A percentile compares a stretch with the other conserved stretches of the same genome.
phyloP scores from a whole-genome alignment of 768 basidiomycete genomes.

The Tricholoma bakamatsutake region DNA sequence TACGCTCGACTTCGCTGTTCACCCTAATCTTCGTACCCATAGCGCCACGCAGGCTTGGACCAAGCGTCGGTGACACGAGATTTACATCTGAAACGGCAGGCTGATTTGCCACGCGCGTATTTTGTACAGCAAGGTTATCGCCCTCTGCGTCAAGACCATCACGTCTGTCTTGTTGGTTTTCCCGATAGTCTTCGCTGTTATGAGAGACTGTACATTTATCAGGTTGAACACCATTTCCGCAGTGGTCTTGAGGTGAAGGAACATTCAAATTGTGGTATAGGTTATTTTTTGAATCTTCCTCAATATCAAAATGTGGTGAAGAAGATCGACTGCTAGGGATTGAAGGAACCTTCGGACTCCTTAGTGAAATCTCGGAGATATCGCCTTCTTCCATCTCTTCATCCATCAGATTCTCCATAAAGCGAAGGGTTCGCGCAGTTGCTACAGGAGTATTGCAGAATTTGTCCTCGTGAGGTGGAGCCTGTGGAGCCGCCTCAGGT shows the following conservation, averaged over 20 bases:
- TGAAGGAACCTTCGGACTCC: constrained; percentile 17
- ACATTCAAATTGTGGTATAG: neutral
- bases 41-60: neutral
- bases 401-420: constrained; percentile 57
- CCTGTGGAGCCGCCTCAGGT: constrained; percentile 9
- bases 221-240: neutral
- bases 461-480: constrained; percentile 43
- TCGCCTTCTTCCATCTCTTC: constrained; percentile 57
- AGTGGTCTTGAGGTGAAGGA: neutral
- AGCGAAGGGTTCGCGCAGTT: constrained; percentile 52
- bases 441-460: constrained; percentile 61
- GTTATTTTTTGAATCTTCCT: neutral
- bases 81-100: neutral
- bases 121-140: neutral
- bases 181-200: neutral
- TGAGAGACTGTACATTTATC: neutral
- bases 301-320: neutral
- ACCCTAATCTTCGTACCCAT: constrained; percentile 36
- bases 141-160: neutral
- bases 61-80: neutral
- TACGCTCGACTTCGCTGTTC: constrained; percentile 59
- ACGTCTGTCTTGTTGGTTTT: neutral
- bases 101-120: neutral
- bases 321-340: neutral
- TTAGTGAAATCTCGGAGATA: constrained; percentile 43